These are phyloP conservation scores for Adansonia digitata DNA, from an alignment of 345 rosid species.

Conservation along the genomic window DNA sequence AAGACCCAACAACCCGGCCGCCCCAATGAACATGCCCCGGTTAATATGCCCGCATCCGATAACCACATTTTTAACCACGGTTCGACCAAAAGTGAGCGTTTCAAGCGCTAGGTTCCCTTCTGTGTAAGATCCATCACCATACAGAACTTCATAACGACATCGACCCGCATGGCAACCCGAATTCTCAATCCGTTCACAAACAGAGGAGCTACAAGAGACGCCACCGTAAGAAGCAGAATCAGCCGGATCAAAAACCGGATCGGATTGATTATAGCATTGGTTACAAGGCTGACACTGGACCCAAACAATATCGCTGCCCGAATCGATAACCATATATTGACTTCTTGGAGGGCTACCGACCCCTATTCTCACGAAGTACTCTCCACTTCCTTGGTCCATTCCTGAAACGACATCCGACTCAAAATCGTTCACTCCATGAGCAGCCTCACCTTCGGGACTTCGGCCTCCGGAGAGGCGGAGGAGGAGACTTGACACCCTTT, in stretches of 20 bases:
- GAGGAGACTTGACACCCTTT: slow-evolving; percentile 48
- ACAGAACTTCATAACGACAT: slow-evolving; percentile 82
- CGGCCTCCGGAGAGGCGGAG: slow-evolving; percentile 39
- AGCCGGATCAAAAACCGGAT: slow-evolving; percentile 90
- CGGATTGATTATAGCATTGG: slow-evolving; percentile 82
- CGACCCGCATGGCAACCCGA: slow-evolving; percentile 72
- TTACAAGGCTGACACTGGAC: slow-evolving; percentile 93
- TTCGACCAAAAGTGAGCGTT: slow-evolving; percentile 63
- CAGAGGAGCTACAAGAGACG: slow-evolving; percentile 71
- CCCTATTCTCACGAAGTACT: slow-evolving; percentile 84
- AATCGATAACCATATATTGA: slow-evolving; percentile 87
- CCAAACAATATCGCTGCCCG: slow-evolving; percentile 98
- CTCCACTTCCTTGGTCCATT: slow-evolving; percentile 95
- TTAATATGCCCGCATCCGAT: slow-evolving; percentile 93
- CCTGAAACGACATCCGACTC: slow-evolving; percentile 94
- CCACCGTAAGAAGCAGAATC: slow-evolving; percentile 67
- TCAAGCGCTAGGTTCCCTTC: slow-evolving; percentile 87
- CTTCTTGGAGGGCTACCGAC: slow-evolving; percentile 84
- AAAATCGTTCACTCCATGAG: slow-evolving; percentile 42
- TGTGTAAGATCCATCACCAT: slow-evolving; percentile 94
- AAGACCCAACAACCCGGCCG: slow-evolving; percentile 84
- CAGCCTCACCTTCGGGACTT: background rate
- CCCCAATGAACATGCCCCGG: slow-evolving; percentile 90
- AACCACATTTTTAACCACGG: slow-evolving; percentile 60
- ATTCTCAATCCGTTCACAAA: slow-evolving; percentile 72